Base-by-base conservation (phyloP, 495 filamentous ascomycete genomes). In the Aspergillus bridgeri region DNA sequence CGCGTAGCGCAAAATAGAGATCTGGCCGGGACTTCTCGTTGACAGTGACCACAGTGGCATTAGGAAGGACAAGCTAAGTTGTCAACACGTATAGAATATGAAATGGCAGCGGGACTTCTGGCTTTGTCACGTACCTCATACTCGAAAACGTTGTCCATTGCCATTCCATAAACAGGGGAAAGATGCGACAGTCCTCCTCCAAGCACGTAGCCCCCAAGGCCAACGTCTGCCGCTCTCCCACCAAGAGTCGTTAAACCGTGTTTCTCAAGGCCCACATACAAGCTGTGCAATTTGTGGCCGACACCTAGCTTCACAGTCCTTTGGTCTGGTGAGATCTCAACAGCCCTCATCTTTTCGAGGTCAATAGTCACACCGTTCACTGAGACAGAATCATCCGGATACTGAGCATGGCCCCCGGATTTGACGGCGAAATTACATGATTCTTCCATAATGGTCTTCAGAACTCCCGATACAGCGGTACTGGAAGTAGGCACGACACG, bases 151-250 rank as follows among this genome's bases (percentile, higher is more conserved):
- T 70, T 73, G 59, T 84, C 74, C 43, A 70, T 76, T 0, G 77
- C 74, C 67, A 67, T 77, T 29, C 81, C 82, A 24, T 77, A 69
- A 17, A 69, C 67, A 2, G 71, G 65, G 7, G 67, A 68, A 42
- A 79, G 76, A 48, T 68, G 71, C 1, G 59, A 63, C 5, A 65
- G 61, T 0, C 69, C 66, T 42, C 62, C 65, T 59, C 56, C 66
- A 19, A 57, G 49, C 51, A 72, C 68, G 18, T 82, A 65, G n/a
- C 84, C 84, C 11, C 75, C 76, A 0, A 85, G 74, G 44, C 84
- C 84, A 44, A 86, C 77, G 11, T 71, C 68, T 0, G 74, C 65
- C 38, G 72, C 77, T 21, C 84, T 73, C n/a, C 82, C 82, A 8
- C 83, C 86, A 2, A 84, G 70, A 6, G 76, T 71, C 6, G 79